phyloP scores from a whole-genome alignment of 768 basidiomycete genomes.

The Leccinum sublutescens region DNA sequence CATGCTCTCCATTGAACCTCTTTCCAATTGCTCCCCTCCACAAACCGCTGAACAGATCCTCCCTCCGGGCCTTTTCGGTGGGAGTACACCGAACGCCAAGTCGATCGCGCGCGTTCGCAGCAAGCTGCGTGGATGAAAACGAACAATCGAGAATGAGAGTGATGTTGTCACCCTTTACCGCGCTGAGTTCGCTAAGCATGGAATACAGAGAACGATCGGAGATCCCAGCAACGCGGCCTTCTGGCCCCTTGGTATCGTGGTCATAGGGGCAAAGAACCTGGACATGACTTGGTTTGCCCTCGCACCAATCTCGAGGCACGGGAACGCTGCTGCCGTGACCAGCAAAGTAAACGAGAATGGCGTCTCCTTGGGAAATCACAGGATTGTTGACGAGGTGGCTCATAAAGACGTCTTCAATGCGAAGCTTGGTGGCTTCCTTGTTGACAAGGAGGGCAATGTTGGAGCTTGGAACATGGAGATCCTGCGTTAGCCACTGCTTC shows the following conservation, averaged over 20 bases:
- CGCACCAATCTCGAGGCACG: slow-evolving; percentile 63
- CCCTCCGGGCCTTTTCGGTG: slow-evolving; percentile 49
- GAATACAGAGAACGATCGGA: slow-evolving; percentile 65
- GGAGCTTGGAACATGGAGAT: slow-evolving; percentile 55
- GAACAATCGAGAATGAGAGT: slow-evolving; percentile 67
- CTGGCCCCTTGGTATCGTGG: slow-evolving; percentile 48
- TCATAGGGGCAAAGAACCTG: slow-evolving; percentile 69
- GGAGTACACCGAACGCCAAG: slow-evolving; percentile 57
- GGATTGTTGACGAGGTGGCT: slow-evolving; percentile 63
- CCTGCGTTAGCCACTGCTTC: slow-evolving; percentile 54
- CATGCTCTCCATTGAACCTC: slow-evolving; percentile 36
- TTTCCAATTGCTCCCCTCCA: slow-evolving; percentile 49
- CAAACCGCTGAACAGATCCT: slow-evolving; percentile 54
- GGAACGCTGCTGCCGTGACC: slow-evolving; percentile 64
- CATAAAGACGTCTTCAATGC: slow-evolving; percentile 61
- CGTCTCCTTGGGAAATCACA: slow-evolving; percentile 57
- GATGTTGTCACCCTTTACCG: slow-evolving; percentile 65
- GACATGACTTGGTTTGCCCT: slow-evolving; percentile 40
- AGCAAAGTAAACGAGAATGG: slow-evolving; percentile 68
- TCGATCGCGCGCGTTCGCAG: slow-evolving; percentile 42
- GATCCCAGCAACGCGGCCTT: slow-evolving; percentile 57
- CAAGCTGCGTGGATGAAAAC: slow-evolving; percentile 46
- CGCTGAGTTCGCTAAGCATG: slow-evolving; percentile 55
- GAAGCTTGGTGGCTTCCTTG: slow-evolving; percentile 56
- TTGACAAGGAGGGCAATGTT: slow-evolving; percentile 59